A percentile compares a stretch with the other conserved stretches of the same genome.
phyloP scores from a whole-genome alignment of 139 green algal genomes.

The Desmodesmus armatus region DNA sequence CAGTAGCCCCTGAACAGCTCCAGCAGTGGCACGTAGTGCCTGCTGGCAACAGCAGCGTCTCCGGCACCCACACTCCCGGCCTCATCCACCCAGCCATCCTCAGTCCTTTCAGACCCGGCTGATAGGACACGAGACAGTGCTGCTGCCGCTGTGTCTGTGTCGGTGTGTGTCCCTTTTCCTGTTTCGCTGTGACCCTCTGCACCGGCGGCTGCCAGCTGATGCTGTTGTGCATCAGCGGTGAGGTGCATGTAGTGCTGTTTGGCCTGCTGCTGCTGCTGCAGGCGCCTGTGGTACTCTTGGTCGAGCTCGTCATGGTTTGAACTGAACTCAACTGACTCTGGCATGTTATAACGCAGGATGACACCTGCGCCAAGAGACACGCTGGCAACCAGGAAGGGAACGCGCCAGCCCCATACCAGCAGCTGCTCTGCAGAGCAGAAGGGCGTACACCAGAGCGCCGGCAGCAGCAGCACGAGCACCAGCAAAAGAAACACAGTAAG shows the following conservation, averaged over 20 bases:
- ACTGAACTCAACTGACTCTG: conserved; percentile 46
- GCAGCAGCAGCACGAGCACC: not conserved
- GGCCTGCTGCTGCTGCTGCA: not conserved
- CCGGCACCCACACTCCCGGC: not conserved
- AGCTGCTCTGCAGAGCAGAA: conserved; percentile 20
- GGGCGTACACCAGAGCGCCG: too few species aligned
- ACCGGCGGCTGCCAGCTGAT: too few species aligned
- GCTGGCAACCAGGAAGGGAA: conserved; percentile 49
- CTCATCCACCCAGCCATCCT: too few species aligned
- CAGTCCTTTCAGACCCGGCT: too few species aligned
- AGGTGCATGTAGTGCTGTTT: too few species aligned
- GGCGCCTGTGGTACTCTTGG: conserved; percentile 23
- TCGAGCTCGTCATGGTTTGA: conserved; percentile 42
- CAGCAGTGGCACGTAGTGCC: conserved; percentile 32
- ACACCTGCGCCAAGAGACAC: conserved; percentile 21
- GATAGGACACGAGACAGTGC: too few species aligned
- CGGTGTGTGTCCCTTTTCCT: too few species aligned
- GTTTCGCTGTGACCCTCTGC: too few species aligned
- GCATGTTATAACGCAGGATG: conserved; percentile 48
- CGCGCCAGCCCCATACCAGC: conserved; percentile 52
- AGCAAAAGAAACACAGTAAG: too few species aligned
- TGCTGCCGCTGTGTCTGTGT: too few species aligned
- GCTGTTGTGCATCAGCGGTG: too few species aligned
- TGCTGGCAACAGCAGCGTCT: too few species aligned
- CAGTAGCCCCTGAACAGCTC: conserved; percentile 48